phyloP scores from a whole-genome alignment of 139 green algal genomes.

The Chlorella sp. region DNA sequence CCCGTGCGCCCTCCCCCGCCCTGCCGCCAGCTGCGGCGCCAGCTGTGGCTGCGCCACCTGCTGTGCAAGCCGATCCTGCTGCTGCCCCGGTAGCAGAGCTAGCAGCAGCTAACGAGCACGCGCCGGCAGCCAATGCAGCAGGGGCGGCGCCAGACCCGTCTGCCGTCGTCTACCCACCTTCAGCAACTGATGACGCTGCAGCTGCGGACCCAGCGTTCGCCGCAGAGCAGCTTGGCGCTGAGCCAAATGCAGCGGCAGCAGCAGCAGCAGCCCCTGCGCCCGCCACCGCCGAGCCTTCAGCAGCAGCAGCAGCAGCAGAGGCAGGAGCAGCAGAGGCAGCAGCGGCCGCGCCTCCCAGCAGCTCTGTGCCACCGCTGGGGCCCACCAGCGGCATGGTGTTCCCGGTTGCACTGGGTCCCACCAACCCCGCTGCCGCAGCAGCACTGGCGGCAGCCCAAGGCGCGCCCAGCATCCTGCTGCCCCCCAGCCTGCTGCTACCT shows the following conservation, averaged over 20 bases:
- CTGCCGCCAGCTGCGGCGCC: neutral
- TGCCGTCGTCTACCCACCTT: neutral
- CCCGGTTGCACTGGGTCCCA: neutral
- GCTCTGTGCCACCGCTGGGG: too few species aligned
- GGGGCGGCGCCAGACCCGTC: neutral
- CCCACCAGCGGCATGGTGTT: too few species aligned
- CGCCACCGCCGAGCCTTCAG: neutral
- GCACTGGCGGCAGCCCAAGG: neutral
- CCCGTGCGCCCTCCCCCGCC: neutral
- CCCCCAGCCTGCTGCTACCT: neutral
- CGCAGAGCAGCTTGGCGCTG: neutral
- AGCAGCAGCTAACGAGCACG: neutral
- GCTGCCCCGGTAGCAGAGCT: neutral
- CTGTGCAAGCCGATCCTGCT: neutral
- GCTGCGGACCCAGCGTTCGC: neutral
- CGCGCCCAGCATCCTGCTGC: neutral
- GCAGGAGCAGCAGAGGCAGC: neutral
- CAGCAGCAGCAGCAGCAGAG: neutral
- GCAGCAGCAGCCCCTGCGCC: neutral
- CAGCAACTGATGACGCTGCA: neutral
- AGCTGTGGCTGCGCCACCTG: neutral
- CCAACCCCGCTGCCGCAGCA: neutral
- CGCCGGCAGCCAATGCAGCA: neutral
- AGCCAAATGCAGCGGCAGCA: neutral
- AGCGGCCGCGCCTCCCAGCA: neutral